phyloP scores from a whole-genome alignment of 1,284 basidiomycete genomes.

The Cryptococcus floricola region DNA sequence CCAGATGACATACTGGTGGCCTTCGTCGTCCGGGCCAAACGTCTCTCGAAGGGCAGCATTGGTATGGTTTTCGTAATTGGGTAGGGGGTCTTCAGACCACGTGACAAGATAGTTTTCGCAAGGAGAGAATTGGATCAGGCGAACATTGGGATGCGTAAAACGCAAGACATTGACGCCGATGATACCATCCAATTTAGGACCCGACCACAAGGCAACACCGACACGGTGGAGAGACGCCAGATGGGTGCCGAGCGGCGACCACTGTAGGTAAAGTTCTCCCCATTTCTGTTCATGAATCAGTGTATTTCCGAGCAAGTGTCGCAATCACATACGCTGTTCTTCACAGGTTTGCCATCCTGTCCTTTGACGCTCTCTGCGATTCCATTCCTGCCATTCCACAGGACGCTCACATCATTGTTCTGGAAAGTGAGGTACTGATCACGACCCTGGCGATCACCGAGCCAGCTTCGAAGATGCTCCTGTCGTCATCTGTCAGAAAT shows the following conservation, averaged over 20 bases:
- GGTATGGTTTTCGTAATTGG: constrained; percentile 71
- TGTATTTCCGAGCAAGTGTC: constrained; percentile 5
- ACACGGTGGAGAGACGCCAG: constrained; percentile 91
- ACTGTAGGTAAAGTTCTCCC: constrained; percentile 96
- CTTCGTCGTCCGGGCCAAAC: constrained; percentile 82
- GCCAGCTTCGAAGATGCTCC: constrained; percentile 95
- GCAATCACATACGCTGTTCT: constrained; percentile 31
- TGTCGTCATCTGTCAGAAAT: constrained; percentile 37
- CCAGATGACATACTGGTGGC: constrained; percentile 97
- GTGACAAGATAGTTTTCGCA: constrained; percentile 96
- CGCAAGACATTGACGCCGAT: constrained; percentile 53
- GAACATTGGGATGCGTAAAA: constrained; percentile 92
- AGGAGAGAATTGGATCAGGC: constrained; percentile 96
- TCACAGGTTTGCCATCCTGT: constrained; percentile 53
- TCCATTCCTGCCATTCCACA: constrained; percentile 91
- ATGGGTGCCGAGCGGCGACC: constrained; percentile 95
- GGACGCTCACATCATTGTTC: constrained; percentile 83
- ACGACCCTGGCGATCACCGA: constrained; percentile 84
- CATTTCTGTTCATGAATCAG: constrained; percentile 61
- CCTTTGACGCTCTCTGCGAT: constrained; percentile 70
- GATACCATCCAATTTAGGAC: constrained; percentile 51
- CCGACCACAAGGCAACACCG: constrained; percentile 95
- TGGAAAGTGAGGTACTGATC: constrained; percentile 96
- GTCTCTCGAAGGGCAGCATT: constrained; percentile 53
- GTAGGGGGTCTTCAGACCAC: constrained; percentile 94